Base-by-base conservation (phyloP, 2,329 filamentous ascomycete genomes). In the Neonectria ditissima region DNA sequence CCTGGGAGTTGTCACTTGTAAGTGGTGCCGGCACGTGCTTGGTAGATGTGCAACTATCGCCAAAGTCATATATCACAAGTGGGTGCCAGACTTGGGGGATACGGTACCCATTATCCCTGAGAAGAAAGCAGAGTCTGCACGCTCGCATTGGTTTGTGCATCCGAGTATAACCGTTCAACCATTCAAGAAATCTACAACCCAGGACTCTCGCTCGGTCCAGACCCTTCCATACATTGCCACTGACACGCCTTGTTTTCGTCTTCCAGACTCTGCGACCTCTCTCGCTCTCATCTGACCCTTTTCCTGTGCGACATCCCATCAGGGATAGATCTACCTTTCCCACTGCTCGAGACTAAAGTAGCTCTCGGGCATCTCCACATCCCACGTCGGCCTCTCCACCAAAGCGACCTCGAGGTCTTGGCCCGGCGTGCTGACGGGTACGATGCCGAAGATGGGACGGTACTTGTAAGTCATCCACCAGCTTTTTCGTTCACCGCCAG, bases 381-480 rank as follows among this genome's bases (percentile, higher is more conserved):
- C 92, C 89, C 92, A 96, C 70, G 89, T 84, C 20, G 95, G 94
- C 73, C 94, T 84, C 82, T 98, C 95, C 14, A 98, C 89, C 55
- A 98, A 82, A 2, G 93, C 94, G 50, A 97, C 92, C 79, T 99
- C 96, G 5, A 92, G 80, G 11, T 81, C 78, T 70, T 78, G 64
- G 69, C 76, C 76, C 26, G 80, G 77, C 20, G 68, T 71, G 56
- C 74, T 76, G 66, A 85, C 78, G 45, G 83, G 81, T 37, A 88
- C 84, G 39, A 89, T 80, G 57, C 94, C 96, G 65, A 99, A 83
- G 71, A 99, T 94, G n/a, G 94, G 92, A 62, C 94, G 87, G 80
- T 98, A 99, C 79, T 97, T 97, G 84, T 92, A 94, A 5, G 94
- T 97, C 76, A 90, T 88, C 93, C 94, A 98, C 80, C 82, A 86